A percentile compares a stretch with the other conserved stretches of the same genome.
Evolutionary conservation across 108 stramenopile species (phyloP).

Genomic region (Cyclotella kingstonii): DNA sequence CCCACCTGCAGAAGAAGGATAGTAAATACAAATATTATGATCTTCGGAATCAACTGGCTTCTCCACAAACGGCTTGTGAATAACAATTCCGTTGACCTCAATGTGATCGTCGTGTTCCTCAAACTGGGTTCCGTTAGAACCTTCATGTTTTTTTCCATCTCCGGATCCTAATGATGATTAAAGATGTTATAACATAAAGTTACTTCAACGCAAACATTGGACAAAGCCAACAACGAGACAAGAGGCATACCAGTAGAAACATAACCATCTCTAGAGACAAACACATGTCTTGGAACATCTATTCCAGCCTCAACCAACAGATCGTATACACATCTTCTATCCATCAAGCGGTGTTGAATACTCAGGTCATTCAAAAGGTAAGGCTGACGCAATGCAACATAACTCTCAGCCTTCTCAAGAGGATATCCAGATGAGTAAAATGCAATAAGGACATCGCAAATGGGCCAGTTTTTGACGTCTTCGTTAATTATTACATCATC

Average conservation of each 20-base stretch:
- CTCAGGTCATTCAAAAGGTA: constrained; percentile 91
- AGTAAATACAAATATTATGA: constrained; percentile 96
- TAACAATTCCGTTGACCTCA: constrained; percentile 87
- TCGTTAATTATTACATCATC: constrained; percentile 87
- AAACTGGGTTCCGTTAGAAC: constrained; percentile 41
- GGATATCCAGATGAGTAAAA: constrained; percentile 91
- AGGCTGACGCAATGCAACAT: constrained; percentile 85
- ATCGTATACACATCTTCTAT: constrained; percentile 90
- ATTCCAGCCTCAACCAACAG: constrained; percentile 84
- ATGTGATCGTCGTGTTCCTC: constrained; percentile 94
- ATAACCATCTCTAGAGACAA: constrained; percentile 83
- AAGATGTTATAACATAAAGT: not conserved
- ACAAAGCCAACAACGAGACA: not conserved
- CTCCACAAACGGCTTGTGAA: constrained; percentile 99
- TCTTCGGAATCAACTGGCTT: constrained; percentile 99
- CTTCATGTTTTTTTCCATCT: constrained; percentile 55
- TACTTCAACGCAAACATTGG: not conserved
- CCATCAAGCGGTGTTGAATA: constrained; percentile 85
- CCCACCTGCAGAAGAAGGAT: constrained; percentile 93
- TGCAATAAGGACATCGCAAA: constrained; percentile 94
- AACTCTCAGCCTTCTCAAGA: constrained; percentile 88
- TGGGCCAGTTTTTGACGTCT: constrained; percentile 92
- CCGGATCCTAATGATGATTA: constrained; percentile 42
- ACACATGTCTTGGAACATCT: constrained; percentile 93
- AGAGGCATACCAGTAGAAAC: constrained; percentile 36